phyloP scores from a whole-genome alignment of 2,329 filamentous ascomycete genomes.

The Ustulina deusta region DNA sequence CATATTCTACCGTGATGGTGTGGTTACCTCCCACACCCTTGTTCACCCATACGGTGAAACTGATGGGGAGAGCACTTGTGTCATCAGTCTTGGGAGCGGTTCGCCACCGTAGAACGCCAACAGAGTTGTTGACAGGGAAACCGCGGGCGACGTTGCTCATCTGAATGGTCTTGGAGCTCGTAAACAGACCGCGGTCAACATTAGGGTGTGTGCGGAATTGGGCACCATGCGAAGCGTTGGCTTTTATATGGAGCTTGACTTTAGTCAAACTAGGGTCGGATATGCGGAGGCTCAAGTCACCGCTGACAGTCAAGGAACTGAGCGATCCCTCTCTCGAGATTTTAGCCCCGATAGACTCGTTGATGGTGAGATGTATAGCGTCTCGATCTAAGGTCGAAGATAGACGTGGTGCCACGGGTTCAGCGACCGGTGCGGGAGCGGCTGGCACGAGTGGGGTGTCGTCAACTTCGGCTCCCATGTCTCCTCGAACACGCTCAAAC shows the following conservation, averaged over 20 bases:
- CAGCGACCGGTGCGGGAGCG: constrained; percentile 62
- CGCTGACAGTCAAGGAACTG: constrained; percentile 88
- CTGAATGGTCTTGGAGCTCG: constrained; percentile 84
- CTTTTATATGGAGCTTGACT: constrained; percentile 84
- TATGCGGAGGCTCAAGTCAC: constrained; percentile 91
- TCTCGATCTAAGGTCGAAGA: constrained; percentile 81
- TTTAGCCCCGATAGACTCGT: constrained; percentile 90
- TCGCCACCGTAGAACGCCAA: constrained; percentile 94
- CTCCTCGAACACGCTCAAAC: constrained; percentile 93
- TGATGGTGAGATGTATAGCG: constrained; percentile 87
- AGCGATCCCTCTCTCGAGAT: constrained; percentile 88
- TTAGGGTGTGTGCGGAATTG: constrained; percentile 98
- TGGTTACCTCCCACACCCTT: constrained; percentile 83
- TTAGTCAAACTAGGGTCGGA: constrained; percentile 90
- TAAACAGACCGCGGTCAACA: constrained; percentile 91
- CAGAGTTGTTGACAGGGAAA: constrained; percentile 94
- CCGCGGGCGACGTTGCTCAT: constrained; percentile 88
- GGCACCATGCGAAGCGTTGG: constrained; percentile 82
- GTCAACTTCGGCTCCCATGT: constrained; percentile 88
- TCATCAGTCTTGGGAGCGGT: constrained; percentile 85
- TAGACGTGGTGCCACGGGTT: constrained; percentile 66
- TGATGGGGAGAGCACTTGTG: constrained; percentile 85
- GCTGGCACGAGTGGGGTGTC: constrained; percentile 76
- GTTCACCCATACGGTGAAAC: constrained; percentile 98
- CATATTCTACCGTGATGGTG: constrained; percentile 95